Percentiles rank a stretch among this genome's conserved stretches.
These are phyloP conservation scores for Penicillium egyptiacum DNA, from an alignment of 495 filamentous ascomycete genomes.

Conservation along the genomic window DNA sequence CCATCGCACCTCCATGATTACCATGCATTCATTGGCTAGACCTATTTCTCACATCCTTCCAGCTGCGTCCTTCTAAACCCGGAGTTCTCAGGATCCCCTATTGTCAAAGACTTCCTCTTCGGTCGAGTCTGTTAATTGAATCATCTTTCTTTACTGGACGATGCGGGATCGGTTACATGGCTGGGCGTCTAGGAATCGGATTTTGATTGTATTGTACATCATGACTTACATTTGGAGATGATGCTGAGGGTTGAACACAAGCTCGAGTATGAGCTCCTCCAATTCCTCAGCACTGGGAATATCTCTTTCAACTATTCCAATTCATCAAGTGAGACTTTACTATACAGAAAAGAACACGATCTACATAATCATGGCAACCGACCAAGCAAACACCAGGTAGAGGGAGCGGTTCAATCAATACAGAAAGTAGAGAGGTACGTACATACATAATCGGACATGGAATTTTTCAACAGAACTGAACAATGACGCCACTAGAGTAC, in stretches of 20 bases:
- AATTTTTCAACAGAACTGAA: neutral
- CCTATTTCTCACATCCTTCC: neutral
- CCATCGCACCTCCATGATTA: neutral
- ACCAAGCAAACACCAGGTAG: neutral
- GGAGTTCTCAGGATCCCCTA: conserved; percentile 65
- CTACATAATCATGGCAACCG: neutral
- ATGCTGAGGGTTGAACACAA: neutral
- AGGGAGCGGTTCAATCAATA: neutral
- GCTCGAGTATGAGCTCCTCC: neutral
- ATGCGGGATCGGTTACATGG: neutral
- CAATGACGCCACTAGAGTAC: neutral
- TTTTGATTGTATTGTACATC: conserved; percentile 1
- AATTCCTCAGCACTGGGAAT: neutral
- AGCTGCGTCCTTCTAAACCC: conserved; percentile 69
- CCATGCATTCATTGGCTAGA: neutral
- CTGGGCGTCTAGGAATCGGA: neutral
- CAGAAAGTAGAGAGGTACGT: neutral
- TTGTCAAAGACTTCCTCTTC: conserved; percentile 73
- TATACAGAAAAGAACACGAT: neutral
- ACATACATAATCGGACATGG: neutral
- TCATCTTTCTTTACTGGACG: neutral
- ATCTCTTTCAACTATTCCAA: neutral
- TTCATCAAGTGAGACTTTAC: neutral
- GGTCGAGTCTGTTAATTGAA: conserved; percentile 35
- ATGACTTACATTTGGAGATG: neutral